Conservation (phyloP, 1,284 basidiomycete species). For the Peniophora sp. region DNA sequence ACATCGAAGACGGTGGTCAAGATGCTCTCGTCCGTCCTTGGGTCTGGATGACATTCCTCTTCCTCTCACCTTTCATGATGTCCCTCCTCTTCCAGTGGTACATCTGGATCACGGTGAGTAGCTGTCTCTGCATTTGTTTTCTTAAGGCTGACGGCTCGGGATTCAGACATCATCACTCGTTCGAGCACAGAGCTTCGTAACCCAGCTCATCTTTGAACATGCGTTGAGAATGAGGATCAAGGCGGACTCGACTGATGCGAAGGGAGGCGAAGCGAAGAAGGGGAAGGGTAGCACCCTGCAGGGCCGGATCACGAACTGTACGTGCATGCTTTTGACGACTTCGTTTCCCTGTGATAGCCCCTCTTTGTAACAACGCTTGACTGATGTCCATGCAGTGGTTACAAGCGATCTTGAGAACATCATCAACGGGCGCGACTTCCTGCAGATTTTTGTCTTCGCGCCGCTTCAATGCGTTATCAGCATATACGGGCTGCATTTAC, state of each 20-base stretch:
- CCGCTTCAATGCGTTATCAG: conserved; percentile 30
- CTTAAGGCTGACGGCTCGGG: neutral
- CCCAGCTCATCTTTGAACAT: neutral
- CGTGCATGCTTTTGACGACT: too few relatives aligned
- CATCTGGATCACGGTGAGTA: conserved; percentile 18
- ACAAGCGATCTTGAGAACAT: conserved; percentile 9
- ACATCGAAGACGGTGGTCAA: conserved; percentile 33
- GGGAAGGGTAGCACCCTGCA: neutral
- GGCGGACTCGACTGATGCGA: neutral
- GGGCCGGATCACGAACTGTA: too few relatives aligned
- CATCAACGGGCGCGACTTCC: conserved; percentile 7
- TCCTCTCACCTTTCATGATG: conserved; percentile 43
- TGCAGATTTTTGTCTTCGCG: neutral
- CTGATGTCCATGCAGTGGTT: too few relatives aligned
- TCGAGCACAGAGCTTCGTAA: neutral
- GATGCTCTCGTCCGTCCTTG: conserved; percentile 32
- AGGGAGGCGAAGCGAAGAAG: neutral
- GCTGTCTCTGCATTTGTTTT: neutral
- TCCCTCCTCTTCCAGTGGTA: conserved; percentile 32
- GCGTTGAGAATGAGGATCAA: neutral
- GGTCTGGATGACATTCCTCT: conserved; percentile 60
- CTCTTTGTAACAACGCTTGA: too few relatives aligned
- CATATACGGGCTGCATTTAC: conserved; percentile 13
- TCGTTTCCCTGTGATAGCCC: too few relatives aligned
- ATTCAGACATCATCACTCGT: neutral